Evolutionary conservation across 768 basidiomycete species (phyloP), one percentile per base, ranked within the genome.

Genomic region (Naganishia antarctica): DNA sequence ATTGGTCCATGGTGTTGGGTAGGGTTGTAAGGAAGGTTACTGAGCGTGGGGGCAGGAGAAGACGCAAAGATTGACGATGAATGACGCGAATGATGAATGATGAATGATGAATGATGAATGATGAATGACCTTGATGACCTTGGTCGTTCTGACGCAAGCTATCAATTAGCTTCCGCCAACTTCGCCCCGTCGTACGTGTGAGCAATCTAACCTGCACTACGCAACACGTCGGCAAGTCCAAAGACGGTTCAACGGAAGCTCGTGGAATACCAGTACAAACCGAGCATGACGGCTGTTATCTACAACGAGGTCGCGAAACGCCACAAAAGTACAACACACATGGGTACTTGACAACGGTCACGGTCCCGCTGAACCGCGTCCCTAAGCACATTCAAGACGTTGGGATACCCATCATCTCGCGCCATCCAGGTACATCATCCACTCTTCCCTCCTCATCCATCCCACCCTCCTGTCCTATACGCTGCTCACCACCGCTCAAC

Each of bases 401-500:
- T 16, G 8, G 7, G 16, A 40, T 40, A 6, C 43, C 43, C 18
- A 9, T n/a, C 43, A n/a, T 18, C n/a, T 44, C 43, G 5, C 43
- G 8, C 43, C 43, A 44, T 5, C 43, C 43, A n/a, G 43, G 11
- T 18, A 44, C 43, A 44, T 44, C 43, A 7, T 6, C 11, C 43
- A 21, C 43, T n/a, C 18, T 12, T 44, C 43, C 43, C 43, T 44
- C 43, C 43, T 44, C 43, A 44, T 44, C 43, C 43, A 15, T 44
- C 43, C 43, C n/a, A 9, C 43, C 43, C 43, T 18, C 6, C 11
- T 18, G 5, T n/a, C 43, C n/a, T 6, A 12, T 18, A 6, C n/a
- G 43, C 9, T 37, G 8, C 34, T 37, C 69, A 31, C 71, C 74
- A 18, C 72, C 73, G 11, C 72, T 74, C 21, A 71, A 41, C 69